Base-by-base conservation (phyloP, 1,284 basidiomycete species). In the Phellinidium pouzarii region DNA sequence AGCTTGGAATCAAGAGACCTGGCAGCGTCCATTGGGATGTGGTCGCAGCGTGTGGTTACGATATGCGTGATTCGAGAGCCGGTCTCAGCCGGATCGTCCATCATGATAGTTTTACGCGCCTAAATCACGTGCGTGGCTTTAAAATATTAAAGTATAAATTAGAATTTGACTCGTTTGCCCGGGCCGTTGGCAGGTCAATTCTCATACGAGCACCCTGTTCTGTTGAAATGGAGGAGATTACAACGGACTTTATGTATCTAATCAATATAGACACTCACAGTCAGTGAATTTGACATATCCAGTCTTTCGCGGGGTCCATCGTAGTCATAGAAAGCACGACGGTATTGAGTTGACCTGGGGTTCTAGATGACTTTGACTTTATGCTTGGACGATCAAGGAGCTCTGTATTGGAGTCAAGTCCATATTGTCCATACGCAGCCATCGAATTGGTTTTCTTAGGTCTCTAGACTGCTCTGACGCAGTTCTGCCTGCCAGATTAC, bases 401-500 rank as follows among this genome's bases (percentile, higher is more conserved):
- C n/a, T n/a, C n/a, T 64, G 66, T 1, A 84, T 85, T 1, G 87
- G 87, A 0, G 84, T 94, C 4, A 74, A 76, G 51, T 78, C 76
- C n/a, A 85, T 91, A 72, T 80, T 94, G 57, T 77, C 94, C 50
- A 94, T 91, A 1, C 90, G 90, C n/a, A n/a, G n/a, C n/a, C n/a
- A n/a, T n/a, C n/a, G n/a, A n/a, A n/a, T n/a, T n/a, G n/a, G n/a
- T n/a, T n/a, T n/a, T n/a, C n/a, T n/a, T n/a, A n/a, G n/a, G n/a
- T n/a, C n/a, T n/a, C n/a, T n/a, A n/a, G n/a, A n/a, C n/a, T n/a
- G n/a, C n/a, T n/a, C n/a, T n/a, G n/a, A n/a, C n/a, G n/a, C n/a
- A n/a, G n/a, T n/a, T n/a, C n/a, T 42, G 37, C 43, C 2, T 47
- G 36, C 1, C 48, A 88, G 92, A 95, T 66, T 94, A 94, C 61